Base-by-base conservation (phyloP, 2,329 filamentous ascomycete species). In the Alternaria longipes region DNA sequence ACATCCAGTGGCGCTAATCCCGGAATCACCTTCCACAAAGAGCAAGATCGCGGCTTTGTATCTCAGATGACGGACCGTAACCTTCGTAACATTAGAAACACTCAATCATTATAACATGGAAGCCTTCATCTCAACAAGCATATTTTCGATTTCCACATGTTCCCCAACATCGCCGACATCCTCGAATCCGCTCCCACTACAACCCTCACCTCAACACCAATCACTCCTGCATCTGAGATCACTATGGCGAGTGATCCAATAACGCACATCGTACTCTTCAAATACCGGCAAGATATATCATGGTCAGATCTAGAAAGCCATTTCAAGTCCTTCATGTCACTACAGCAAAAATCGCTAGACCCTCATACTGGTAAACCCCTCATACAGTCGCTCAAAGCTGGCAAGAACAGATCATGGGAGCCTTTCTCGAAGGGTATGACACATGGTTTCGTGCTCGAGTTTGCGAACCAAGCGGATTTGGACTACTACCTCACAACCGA, bases 221-320 rank as follows among this genome's bases (percentile, higher is more conserved):
- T 32, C 1, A 56, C 54, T 9, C 32, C 54, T 20, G 34, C 44
- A 50, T 62, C 28, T 57, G 62, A 44, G 59, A 49, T 18, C 18
- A 49, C 28, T 18, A 49, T 49, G 45, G 45, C 45, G 14, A 49
- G 18, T 12, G 28, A 49, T 20, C 8, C 66, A 26, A 76, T 78
- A 53, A 78, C 71, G 8, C 75, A 78, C 59, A 78, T 76, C 32
- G 76, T 76, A 9, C 72, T 74, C 56, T 78, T 77, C 70, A 77
- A 74, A 62, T 78, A 78, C 60, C 64, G 69, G 3, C 45, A 72
- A 1, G 57, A 70, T 50, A 77, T 77, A 50, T 54, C 74, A 34
- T 77, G 74, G 75, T 61, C 65, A 16, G 68, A 74, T 8, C 65
- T 78, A 59, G 71, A 77, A 55, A 38, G 60, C 2, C 74, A 79